Evolutionary conservation across 2,329 filamentous ascomycete species (phyloP), one percentile per base, ranked within the genome.

Genomic region (Botrytis medusae): DNA sequence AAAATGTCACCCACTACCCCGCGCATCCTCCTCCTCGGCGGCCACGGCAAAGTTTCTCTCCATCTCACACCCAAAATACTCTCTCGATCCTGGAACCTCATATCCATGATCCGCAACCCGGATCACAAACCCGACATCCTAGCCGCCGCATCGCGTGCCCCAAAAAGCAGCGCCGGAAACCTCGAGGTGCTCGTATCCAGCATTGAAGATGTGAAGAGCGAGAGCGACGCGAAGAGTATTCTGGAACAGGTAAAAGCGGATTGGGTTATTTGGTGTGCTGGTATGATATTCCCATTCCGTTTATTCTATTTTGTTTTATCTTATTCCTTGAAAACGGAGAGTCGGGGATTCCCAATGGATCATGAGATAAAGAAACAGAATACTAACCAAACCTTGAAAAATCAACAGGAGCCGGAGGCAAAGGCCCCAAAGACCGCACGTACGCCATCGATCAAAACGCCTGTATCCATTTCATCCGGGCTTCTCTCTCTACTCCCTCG

Each of bases 11-110:
- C 20, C 60, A 25, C 64, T 68, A 72, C 75, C 62, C 74, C 75
- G 60, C 75, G 74, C 9, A 74, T 78, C n/a, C 77, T 79, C 51
- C 78, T 96, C 77, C 88, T 96, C 75, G 93, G 93, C 79, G 93
- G 93, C 79, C 93, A 95, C 84, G 93, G 93, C 83, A 93, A 94
- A 81, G 83, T 96, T 74, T 88, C 93, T 77, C 89, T 93, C 74
- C 84, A 91, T 61, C 87, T 96, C 57, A 96, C 93, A 14, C 92
- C 92, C 1, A 86, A 95, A 74, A 89, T 97, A 12, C 88, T 96
- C 60, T 86, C 89, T 69, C 89, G 90, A 76, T 89, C 88, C 48
- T 95, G 93, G 91, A 89, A 88, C 76, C 91, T 97, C 71, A 94
- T 92, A 74, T 93, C 91, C 81, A 85, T 96, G 74, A 91, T 97